Evolutionary conservation across 495 filamentous ascomycete genomes (phyloP), one percentile per base, ranked within the genome.

Genomic region (Platismatia glauca): DNA sequence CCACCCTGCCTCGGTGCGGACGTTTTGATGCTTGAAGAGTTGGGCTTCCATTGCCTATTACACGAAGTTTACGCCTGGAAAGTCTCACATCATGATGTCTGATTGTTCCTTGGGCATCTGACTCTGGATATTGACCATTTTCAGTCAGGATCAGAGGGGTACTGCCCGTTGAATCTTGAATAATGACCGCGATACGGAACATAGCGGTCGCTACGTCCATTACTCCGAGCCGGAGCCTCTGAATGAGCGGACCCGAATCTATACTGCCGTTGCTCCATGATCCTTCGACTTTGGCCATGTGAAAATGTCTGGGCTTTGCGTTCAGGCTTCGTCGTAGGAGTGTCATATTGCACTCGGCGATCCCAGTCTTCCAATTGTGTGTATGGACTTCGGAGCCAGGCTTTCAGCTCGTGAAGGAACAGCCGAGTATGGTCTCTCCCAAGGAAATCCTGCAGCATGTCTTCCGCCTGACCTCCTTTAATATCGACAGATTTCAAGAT

Each of bases 401-500:
- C 83, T 60, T 83, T 79, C 44, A 96, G 73, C 71, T 96, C 91
- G 74, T 96, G 91, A 55, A 95, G 73, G 64, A 98, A 94, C 57
- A 96, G 71, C 11, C 82, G 75, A 12, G 91, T 82, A 73, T 96
- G 84, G 31, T 86, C 84, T 39, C 88, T 78, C 4, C 91, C 92
- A 0, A 98, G 70, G 65, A 92, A 96, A 43, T 96, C 93, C 20
- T 84, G 75, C n/a, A 97, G 72, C 76, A 97, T 85, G 39, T 91
- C 87, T 71, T 96, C 91, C 0, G 94, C 91, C 63, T 93, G 87
- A 68, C 87, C 88, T 12, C 85, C 89, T 69, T 91, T 91, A n/a
- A 94, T 80, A 71, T 98, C 93, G 24, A 95, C 86, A 0, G 88
- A 90, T 67, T 91, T 95, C 44, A 98, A 75, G 53, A 98, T 91